These are phyloP conservation scores for Iris macrosiphon DNA, from an alignment of 106 monocot species.

Conservation along the genomic window DNA sequence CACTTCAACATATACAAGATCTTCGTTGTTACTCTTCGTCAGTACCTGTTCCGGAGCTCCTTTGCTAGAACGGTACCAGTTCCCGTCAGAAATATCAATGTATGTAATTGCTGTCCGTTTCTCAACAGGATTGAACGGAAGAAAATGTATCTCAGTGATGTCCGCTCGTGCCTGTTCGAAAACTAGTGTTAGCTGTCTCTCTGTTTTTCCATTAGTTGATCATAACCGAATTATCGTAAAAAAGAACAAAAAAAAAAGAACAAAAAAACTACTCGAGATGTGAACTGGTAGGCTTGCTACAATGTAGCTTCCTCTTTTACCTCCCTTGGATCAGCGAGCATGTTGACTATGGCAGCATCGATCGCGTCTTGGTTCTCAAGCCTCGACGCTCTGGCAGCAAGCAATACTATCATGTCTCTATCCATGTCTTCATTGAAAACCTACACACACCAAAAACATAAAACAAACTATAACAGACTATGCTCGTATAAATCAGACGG, in stretches of 20 bases:
- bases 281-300: too few species aligned
- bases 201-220: neutral
- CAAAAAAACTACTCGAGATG: too few species aligned
- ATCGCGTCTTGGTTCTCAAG: slow-evolving; percentile 70
- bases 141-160: slow-evolving; percentile 57
- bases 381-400: slow-evolving; percentile 66
- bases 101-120: slow-evolving; percentile 72
- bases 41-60: slow-evolving; percentile 68
- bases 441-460: too few species aligned
- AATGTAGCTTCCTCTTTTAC: slow-evolving; percentile 7
- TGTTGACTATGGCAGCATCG: slow-evolving; percentile 48
- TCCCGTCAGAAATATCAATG: slow-evolving; percentile 43
- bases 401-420: slow-evolving; percentile 36
- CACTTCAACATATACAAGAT: too few species aligned
- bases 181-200: neutral
- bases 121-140: slow-evolving; percentile 67
- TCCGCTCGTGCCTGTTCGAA: slow-evolving; percentile 39
- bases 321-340: slow-evolving; percentile 69
- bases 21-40: too few species aligned
- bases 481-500: too few species aligned
- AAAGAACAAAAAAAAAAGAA: neutral
- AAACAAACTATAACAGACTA: too few species aligned
- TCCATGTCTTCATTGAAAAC: slow-evolving; percentile 40
- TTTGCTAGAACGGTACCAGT: slow-evolving; percentile 60
- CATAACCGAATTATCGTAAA: neutral